phyloP scores from a whole-genome alignment of 2,329 filamentous ascomycete species.

The Monosporascus sp. region DNA sequence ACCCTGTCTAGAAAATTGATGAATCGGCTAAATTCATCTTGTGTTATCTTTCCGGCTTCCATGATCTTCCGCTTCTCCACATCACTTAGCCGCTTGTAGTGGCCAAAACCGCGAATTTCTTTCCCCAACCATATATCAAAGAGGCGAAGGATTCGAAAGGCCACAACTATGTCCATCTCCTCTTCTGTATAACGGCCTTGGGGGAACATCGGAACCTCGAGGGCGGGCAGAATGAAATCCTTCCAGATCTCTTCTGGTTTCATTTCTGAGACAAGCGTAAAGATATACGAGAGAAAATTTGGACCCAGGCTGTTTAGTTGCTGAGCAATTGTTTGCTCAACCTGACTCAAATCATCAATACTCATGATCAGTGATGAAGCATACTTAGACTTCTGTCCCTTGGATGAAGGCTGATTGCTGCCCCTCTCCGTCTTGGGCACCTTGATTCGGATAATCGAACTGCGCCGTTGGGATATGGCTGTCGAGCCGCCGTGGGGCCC shows the following conservation, averaged over 20 bases:
- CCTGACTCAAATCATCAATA: slow-evolving; percentile 17
- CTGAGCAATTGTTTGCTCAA: slow-evolving; percentile 19
- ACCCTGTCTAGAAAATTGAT: slow-evolving; percentile 17
- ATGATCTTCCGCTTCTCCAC: slow-evolving; percentile 9
- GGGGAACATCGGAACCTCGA: slow-evolving; percentile 12
- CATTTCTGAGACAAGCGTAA: slow-evolving; percentile 12
- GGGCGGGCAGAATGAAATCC: slow-evolving; percentile 15
- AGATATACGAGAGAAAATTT: slow-evolving; percentile 16
- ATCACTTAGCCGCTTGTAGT: slow-evolving; percentile 14
- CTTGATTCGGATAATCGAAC: background rate
- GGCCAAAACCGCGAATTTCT: slow-evolving; percentile 1
- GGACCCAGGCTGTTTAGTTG: slow-evolving; percentile 20
- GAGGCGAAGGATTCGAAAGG: slow-evolving; percentile 16
- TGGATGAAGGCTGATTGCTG: background rate
- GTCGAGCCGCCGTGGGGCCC: background rate
- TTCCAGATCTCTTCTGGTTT: slow-evolving; percentile 22
- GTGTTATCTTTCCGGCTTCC: background rate
- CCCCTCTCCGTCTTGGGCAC: background rate
- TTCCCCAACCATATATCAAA: slow-evolving; percentile 18
- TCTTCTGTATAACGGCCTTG: slow-evolving; percentile 7
- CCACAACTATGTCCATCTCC: slow-evolving; percentile 10
- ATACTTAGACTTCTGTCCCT: background rate
- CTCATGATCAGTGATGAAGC: slow-evolving; percentile 14
- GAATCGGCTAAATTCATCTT: slow-evolving; percentile 11
- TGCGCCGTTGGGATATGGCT: background rate